Evolutionary conservation across 345 rosid genomes (phyloP), one percentile per base, ranked within the genome.

Genomic region (Aquilaria yunnanensis): DNA sequence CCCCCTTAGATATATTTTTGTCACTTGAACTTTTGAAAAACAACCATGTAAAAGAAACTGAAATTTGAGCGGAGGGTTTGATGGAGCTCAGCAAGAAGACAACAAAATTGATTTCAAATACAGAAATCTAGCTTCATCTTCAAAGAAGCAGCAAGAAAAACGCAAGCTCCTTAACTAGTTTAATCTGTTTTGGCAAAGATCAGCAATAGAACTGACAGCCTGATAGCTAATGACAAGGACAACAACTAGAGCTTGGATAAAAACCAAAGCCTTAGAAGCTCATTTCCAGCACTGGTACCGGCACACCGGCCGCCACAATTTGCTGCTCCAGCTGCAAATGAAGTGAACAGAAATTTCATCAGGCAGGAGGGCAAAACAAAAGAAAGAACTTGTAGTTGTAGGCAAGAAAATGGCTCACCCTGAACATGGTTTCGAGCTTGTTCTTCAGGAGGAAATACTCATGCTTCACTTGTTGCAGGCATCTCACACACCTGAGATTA

Each of bases 281-380:
- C 55, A 80, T 49, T 51, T 89, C 93, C 60, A 65, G 67, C 43
- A 56, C 54, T 1, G 96, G 92, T 72, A 84, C 72, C 33, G 90
- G 67, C 70, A 97, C 95, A 59, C 99, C 97, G 61, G 88, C 90
- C 12, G 95, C 90, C 75, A 83, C 82, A 62, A 93, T 82, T 71
- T 93, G 95, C 67, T 85, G 92, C 87, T 93, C 96, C 79, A 90
- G 60, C 99, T 93, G 84, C 76, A 90, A 59, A 97, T 93, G 84
- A 75, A 69, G 62, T 33, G 2, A 65, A n/a, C 32, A 62, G 32
- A 2, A 33, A 62, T 54, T 48, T 56, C 16, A 52, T 63, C 2
- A 29, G 14, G 54, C n/a, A 57, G 41, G 43, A 7, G 41, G 61
- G 43, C 49, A 5, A 4, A 12, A 23, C 12, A 12, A 33, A 33